Evolutionary conservation across 169 alveolate genomes (phyloP).

Genomic region (Perkinsus marinus): DNA sequence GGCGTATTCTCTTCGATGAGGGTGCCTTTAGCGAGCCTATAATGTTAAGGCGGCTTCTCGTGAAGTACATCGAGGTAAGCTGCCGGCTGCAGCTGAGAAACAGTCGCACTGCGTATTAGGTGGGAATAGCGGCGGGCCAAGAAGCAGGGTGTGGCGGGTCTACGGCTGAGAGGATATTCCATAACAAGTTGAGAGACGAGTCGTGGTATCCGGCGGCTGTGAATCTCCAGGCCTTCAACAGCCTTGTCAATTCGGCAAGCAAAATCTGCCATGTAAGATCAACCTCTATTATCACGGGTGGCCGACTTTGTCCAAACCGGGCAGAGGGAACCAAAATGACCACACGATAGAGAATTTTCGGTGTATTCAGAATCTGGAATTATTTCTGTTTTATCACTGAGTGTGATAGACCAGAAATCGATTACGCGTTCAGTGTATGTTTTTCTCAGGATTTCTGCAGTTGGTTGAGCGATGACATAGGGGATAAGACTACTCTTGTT

Average conservation of each 20-base stretch:
- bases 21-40: not conserved
- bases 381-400: too few species aligned
- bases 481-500: not conserved
- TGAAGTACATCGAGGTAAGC: not conserved
- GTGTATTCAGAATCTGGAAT: too few species aligned
- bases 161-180: not conserved
- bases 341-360: too few species aligned
- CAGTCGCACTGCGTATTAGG: not conserved
- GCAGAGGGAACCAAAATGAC: too few species aligned
- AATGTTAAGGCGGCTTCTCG: not conserved
- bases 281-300: too few species aligned
- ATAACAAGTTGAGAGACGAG: not conserved
- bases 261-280: not conserved
- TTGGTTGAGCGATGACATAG: not conserved
- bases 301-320: too few species aligned
- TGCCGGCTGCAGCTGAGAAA: not conserved
- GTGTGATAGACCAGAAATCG: too few species aligned
- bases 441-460: not conserved
- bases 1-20: not conserved
- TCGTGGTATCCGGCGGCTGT: not conserved
- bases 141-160: not conserved
- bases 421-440: too few species aligned
- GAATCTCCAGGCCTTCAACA: not conserved
- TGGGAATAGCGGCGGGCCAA: not conserved
- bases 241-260: not conserved